phyloP scores from a whole-genome alignment of 164 flowering plant genomes.

The Malania oleifera region DNA sequence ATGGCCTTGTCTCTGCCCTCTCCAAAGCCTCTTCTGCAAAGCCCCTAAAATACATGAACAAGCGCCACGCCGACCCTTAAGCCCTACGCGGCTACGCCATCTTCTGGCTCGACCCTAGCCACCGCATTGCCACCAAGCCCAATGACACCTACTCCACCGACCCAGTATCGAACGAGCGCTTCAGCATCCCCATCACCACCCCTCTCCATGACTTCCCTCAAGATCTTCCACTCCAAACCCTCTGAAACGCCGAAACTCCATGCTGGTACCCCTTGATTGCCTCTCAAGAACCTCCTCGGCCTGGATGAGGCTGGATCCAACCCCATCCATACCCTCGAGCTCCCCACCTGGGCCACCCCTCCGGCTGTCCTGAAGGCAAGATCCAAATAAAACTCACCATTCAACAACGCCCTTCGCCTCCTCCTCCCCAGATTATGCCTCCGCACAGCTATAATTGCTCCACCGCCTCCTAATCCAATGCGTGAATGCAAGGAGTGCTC shows the following conservation, averaged over 20 bases:
- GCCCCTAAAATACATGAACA: conserved; percentile 84
- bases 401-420: conserved; percentile 40
- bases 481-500: conserved; percentile 30
- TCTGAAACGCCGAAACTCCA: conserved; percentile 63
- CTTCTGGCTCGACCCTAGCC: conserved; percentile 71
- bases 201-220: conserved; percentile 44
- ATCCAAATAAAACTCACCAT: conserved; percentile 53
- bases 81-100: conserved; percentile 69
- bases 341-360: conserved; percentile 71
- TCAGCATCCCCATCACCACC: conserved; percentile 43
- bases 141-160: conserved; percentile 59
- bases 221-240: conserved; percentile 66
- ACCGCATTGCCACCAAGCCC: conserved; percentile 60
- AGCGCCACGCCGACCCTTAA: conserved; percentile 71
- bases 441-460: conserved; percentile 39
- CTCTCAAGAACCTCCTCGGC: conserved; percentile 35
- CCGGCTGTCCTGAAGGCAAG: conserved; percentile 91
- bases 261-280: conserved; percentile 50
- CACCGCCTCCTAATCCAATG: conserved; percentile 21
- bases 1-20: conserved; percentile 6
- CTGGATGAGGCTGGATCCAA: conserved; percentile 20
- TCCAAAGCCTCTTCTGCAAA: conserved; percentile 53
- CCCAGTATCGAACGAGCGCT: conserved; percentile 81
- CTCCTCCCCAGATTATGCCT: conserved; percentile 32
- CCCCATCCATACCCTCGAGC: conserved; percentile 35